A percentile compares a stretch with the other conserved stretches of the same genome.
These are phyloP conservation scores for Peronospora destructor DNA, from an alignment of 352 stramenopile species.

Conservation along the genomic window DNA sequence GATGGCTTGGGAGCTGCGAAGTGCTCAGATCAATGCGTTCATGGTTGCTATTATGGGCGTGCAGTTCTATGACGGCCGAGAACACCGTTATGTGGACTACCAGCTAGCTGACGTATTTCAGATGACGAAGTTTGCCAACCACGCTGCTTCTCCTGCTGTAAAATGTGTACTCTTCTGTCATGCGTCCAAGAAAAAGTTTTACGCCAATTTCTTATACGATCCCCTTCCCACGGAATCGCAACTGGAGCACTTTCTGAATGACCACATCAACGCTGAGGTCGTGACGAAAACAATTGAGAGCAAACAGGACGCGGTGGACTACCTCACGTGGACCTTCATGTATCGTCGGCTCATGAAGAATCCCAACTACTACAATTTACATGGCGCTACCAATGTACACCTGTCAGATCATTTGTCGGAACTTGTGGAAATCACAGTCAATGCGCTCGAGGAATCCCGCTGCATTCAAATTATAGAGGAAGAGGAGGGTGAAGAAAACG, in stretches of 20 bases:
- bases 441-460: slow-evolving; percentile 93
- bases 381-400: slow-evolving; percentile 87
- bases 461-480: slow-evolving; percentile 95
- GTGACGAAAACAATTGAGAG: slow-evolving; percentile 97
- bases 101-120: slow-evolving; percentile 95
- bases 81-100: slow-evolving; percentile 96
- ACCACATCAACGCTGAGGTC: slow-evolving; percentile 99
- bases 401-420: slow-evolving; percentile 98
- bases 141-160: slow-evolving; percentile 37
- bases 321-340: slow-evolving; percentile 99
- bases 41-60: slow-evolving; percentile 98
- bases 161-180: slow-evolving; percentile 97
- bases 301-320: slow-evolving; percentile 99
- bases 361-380: slow-evolving; percentile 99
- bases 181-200: slow-evolving; percentile 96
- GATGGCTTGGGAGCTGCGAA: slow-evolving; percentile 89
- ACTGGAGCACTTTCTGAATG: slow-evolving; percentile 96
- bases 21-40: slow-evolving; percentile 69
- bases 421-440: slow-evolving; percentile 95
- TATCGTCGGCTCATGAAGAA: slow-evolving; percentile 99
- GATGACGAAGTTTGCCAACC: slow-evolving; percentile 92
- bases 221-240: slow-evolving; percentile 98
- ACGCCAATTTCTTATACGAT: slow-evolving; percentile 99
- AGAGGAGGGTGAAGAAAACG: slow-evolving; percentile 68
- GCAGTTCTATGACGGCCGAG: slow-evolving; percentile 94